Conservation (phyloP, 2,329 filamentous ascomycete genomes). For the Harringtonia lauricola region DNA sequence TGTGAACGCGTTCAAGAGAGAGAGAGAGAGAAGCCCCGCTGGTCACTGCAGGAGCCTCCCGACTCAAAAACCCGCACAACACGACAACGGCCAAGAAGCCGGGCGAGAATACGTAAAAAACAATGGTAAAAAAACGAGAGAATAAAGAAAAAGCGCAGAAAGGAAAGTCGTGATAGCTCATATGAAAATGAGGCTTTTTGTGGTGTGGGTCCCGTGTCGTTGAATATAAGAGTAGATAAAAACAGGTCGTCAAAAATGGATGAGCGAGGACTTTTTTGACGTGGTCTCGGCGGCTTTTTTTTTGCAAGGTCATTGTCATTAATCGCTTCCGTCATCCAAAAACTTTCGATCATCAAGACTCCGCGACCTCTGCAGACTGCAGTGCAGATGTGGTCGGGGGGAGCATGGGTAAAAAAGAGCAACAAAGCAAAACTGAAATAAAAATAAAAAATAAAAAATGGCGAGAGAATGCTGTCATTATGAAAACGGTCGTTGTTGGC, state of each 20-base stretch:
- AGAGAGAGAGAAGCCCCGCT: no score
- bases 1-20: neutral
- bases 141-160: constrained; percentile 1
- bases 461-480: neutral
- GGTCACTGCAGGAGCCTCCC: no score
- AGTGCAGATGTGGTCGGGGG: neutral
- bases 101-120: neutral
- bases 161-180: constrained; percentile 1
- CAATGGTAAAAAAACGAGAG: neutral
- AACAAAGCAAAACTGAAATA: neutral
- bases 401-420: constrained; percentile 1
- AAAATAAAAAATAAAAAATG: neutral
- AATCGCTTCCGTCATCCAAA: constrained; percentile 7
- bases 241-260: constrained; percentile 10
- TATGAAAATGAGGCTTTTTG: neutral
- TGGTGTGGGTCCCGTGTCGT: constrained; percentile 12
- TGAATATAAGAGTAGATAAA: neutral
- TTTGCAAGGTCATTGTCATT: no score
- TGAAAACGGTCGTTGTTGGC: neutral
- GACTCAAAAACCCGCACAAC: neutral
- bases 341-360: neutral
- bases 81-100: neutral
- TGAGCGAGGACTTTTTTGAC: constrained; percentile 7
- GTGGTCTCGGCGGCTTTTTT: constrained; percentile 1
- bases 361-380: neutral